Evolutionary conservation across 1,284 basidiomycete species (phyloP).

Genomic region (Anthracocystis setariae): DNA sequence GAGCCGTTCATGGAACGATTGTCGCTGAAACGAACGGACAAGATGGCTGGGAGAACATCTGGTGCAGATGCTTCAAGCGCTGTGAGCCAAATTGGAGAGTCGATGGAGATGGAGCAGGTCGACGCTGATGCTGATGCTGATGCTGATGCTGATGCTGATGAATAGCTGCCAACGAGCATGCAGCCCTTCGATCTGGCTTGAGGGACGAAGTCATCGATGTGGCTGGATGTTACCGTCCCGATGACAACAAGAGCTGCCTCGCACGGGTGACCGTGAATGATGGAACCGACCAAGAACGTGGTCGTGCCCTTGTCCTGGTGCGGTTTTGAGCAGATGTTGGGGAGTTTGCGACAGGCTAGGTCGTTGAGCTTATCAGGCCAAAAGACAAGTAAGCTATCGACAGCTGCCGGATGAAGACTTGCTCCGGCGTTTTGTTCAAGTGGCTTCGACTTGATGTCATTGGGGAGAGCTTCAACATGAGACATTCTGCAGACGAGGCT

Average conservation of each 20-base stretch:
- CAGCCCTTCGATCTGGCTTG: conserved; percentile 6
- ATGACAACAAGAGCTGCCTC: conserved; percentile 32
- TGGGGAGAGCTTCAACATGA: conserved; percentile 25
- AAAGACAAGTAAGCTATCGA: conserved; percentile 37
- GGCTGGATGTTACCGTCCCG: conserved; percentile 2
- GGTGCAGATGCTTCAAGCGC: neutral
- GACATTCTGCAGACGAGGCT: conserved; percentile 14
- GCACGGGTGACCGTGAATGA: conserved; percentile 13
- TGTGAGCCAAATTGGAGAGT: conserved; percentile 13
- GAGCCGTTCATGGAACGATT: neutral
- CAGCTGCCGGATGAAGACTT: neutral
- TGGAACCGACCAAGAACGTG: conserved; percentile 16
- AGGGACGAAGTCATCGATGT: neutral
- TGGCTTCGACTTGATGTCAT: neutral
- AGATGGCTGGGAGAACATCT: conserved; percentile 7
- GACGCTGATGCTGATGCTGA: too few relatives aligned
- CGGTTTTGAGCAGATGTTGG: neutral
- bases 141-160: too few relatives aligned
- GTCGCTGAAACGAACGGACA: conserved; percentile 8
- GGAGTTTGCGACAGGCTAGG: conserved; percentile 1
- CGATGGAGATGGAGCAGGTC: neutral
- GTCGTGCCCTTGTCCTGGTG: neutral
- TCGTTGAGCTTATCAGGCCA: conserved; percentile 36
- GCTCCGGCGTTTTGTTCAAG: neutral
- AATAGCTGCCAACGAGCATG: conserved; percentile 8